phyloP scores from a whole-genome alignment of 495 filamentous ascomycete species.

The Tuber umbilicatum region DNA sequence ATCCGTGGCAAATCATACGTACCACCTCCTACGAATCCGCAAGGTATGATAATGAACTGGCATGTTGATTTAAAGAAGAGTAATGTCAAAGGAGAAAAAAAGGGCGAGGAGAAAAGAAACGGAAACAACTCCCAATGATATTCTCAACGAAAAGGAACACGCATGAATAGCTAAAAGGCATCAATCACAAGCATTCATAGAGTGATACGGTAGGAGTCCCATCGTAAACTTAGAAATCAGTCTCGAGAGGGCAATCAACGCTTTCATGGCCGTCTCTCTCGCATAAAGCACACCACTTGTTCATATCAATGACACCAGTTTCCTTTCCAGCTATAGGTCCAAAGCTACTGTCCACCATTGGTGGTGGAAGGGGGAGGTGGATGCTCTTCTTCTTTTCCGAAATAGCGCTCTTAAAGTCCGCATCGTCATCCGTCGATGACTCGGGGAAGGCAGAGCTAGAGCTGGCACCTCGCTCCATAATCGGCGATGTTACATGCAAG shows the following conservation, averaged over 20 bases:
- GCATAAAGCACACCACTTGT: constrained; percentile 95
- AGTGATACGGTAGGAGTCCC: background rate
- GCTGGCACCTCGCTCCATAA: constrained; percentile 4
- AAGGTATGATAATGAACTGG: background rate
- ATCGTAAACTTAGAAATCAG: constrained; percentile 31
- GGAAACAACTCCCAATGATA: constrained; percentile 20
- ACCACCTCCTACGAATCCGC: background rate
- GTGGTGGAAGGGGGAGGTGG: constrained; percentile 36
- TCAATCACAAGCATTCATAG: background rate
- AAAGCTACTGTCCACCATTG: constrained; percentile 41
- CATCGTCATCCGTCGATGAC: constrained; percentile 3
- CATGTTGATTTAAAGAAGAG: background rate
- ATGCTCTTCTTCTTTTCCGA: constrained; percentile 40
- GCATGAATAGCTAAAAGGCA: background rate
- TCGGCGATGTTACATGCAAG: constrained; percentile 20
- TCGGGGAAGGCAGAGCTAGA: background rate
- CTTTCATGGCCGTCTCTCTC: constrained; percentile 94
- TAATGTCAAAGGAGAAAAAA: constrained; percentile 1
- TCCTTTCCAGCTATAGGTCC: constrained; percentile 75
- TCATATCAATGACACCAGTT: constrained; percentile 66
- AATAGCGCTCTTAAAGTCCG: constrained; percentile 20
- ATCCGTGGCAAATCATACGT: background rate
- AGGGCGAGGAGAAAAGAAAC: constrained; percentile 10
- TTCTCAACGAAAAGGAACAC: constrained; percentile 13
- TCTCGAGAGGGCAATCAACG: constrained; percentile 86